A percentile compares a stretch with the other conserved stretches of the same genome.
These are phyloP conservation scores for Hypomyces perniciosus DNA, from an alignment of 2,329 filamentous ascomycete species.

Conservation along the genomic window DNA sequence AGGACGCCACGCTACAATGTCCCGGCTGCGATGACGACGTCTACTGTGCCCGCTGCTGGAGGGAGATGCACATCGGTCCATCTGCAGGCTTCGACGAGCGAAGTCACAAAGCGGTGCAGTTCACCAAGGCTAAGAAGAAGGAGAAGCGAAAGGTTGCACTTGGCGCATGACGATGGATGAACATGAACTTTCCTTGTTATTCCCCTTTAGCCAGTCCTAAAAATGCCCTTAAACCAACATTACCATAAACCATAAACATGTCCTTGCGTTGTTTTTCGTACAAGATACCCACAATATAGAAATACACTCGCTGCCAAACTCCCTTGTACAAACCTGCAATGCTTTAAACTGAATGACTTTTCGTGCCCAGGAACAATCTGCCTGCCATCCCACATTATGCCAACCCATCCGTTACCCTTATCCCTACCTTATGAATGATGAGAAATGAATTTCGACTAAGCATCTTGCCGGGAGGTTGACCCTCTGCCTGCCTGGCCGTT, in stretches of 20 bases:
- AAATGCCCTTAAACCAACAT: background rate
- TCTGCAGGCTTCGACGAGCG: slow-evolving; percentile 64
- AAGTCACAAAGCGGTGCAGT: slow-evolving; percentile 61
- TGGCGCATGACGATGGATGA: slow-evolving; percentile 22
- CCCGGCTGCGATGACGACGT: slow-evolving; percentile 64
- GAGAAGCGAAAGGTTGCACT: slow-evolving; percentile 31
- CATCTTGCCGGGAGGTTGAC: background rate
- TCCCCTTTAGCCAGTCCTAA: background rate
- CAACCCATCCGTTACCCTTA: background rate
- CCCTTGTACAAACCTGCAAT: slow-evolving; percentile 2
- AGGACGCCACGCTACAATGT: slow-evolving; percentile 69
- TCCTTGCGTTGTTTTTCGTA: background rate
- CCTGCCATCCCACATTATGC: background rate
- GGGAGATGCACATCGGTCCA: slow-evolving; percentile 68
- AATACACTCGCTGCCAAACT: background rate
- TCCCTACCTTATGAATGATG: background rate
- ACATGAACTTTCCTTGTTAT: background rate
- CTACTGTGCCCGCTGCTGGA: slow-evolving; percentile 76
- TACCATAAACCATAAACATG: background rate
- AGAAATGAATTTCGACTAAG: background rate
- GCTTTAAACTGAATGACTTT: slow-evolving; percentile 2
- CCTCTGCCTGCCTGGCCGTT: slow-evolving; percentile 1
- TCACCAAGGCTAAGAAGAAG: slow-evolving; percentile 33
- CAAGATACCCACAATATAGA: background rate
- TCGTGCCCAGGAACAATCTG: slow-evolving; percentile 5